Base-by-base conservation (phyloP, 768 basidiomycete species). In the Collybiopsis confluens region DNA sequence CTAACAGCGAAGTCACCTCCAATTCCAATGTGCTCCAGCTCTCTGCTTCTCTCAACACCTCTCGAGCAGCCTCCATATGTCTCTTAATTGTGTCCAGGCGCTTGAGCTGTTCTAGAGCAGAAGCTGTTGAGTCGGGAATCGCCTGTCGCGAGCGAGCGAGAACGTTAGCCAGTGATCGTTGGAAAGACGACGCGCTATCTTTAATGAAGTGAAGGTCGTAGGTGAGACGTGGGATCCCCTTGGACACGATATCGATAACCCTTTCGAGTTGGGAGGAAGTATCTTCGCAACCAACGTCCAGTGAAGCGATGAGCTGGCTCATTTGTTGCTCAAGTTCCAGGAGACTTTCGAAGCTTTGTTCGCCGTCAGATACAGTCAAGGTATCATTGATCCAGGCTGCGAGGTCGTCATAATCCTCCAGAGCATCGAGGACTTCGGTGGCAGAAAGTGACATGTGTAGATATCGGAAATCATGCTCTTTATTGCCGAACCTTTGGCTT, bases 151-250 rank as follows among this genome's bases (percentile, higher is more conserved):
- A 80, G 44, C 76, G 76, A 27, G 73, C 68, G 52, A 86, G 79
- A 16, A 93, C 83, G 28, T 76, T 76, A 26, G 78, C 71, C 20
- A 99, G 73, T 8, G 82, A 72, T 26, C 72, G 73, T 56, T 90
- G 88, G 21, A 98, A 77, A 2, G 88, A 79, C 16, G 88, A 69
- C 1, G 95, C 94, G 28, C 87, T 85, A 62, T 98, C 96, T 40
- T 91, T 87, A 85, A 98, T 95, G 73, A 97, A 97, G 65, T 98
- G 95, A 33, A 99, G 77, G 69, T 98, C 97, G 66, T 97, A 98
- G 1, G 90, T 85, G 43, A 99, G 78, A 36, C 97, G 82, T 11
- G 97, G 92, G 20, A 98, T 86, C 4, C 86, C 82, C 45, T 94
- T 83, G 2, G 95, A 92, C 40, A 98, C 90, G 65, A 98, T 94